These are phyloP conservation scores for Phaseolus lunatus DNA, from an alignment of 306 rosid genomes.

Conservation along the genomic window DNA sequence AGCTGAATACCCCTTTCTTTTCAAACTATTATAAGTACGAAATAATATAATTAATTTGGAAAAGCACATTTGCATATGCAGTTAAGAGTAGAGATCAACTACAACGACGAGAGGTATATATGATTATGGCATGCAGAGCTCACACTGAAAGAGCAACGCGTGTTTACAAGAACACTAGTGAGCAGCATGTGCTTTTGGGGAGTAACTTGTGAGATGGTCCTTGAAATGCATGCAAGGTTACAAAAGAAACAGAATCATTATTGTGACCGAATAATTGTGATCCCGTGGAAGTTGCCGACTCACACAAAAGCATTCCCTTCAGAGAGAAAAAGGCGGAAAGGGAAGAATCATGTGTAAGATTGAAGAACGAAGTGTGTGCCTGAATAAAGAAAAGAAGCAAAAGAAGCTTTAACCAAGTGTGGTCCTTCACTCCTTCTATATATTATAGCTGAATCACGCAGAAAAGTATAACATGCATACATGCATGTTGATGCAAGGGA, in stretches of 20 bases:
- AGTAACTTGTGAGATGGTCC: background rate
- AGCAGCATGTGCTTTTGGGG: background rate
- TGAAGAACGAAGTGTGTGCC: background rate
- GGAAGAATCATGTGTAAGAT: constrained; percentile 14
- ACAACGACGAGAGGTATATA: constrained; percentile 2
- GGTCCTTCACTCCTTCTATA: background rate
- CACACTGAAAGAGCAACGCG: constrained; percentile 9
- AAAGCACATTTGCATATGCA: background rate
- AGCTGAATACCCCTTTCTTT: too few relatives aligned
- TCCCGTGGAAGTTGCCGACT: constrained; percentile 7
- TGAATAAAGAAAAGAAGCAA: constrained; percentile 22
- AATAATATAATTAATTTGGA: too few relatives aligned
- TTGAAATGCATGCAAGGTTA: constrained; percentile 22
- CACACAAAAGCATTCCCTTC: constrained; percentile 11
- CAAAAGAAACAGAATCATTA: background rate
- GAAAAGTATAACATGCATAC: background rate
- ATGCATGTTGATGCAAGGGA: background rate
- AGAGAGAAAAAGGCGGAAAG: constrained; percentile 24
- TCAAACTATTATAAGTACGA: too few relatives aligned
- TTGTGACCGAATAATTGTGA: background rate
- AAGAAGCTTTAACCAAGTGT: constrained; percentile 31
- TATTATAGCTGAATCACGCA: background rate
- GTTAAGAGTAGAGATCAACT: background rate
- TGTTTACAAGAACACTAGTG: background rate
- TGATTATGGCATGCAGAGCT: constrained; percentile 15